Conservation (phyloP, 805 yeast genomes). For the Starmerella sirachaensis region DNA sequence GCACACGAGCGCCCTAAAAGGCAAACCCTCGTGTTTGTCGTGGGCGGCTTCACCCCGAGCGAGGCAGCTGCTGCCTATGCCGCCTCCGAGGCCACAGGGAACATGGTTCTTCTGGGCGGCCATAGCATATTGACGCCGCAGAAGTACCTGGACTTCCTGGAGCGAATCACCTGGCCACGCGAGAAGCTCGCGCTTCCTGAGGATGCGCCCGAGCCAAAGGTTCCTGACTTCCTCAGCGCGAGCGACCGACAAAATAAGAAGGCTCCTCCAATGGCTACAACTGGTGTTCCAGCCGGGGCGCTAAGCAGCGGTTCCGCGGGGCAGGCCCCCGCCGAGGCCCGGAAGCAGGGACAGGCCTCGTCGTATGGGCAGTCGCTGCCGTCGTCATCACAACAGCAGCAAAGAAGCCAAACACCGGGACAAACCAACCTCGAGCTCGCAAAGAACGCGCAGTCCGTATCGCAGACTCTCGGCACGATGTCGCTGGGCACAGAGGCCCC, state of each 20-base stretch:
- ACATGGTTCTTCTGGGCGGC: slow-evolving; percentile 71
- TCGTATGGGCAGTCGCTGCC: no score
- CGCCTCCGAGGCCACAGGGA: slow-evolving; percentile 41
- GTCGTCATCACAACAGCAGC: no score
- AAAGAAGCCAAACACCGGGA: background rate
- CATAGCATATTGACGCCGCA: slow-evolving; percentile 49
- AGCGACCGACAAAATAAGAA: slow-evolving; percentile 9
- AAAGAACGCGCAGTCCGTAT: background rate
- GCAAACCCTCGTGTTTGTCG: slow-evolving; percentile 57
- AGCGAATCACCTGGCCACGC: slow-evolving; percentile 24
- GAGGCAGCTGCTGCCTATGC: slow-evolving; percentile 71
- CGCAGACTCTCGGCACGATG: slow-evolving; percentile 4
- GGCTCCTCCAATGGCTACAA: background rate
- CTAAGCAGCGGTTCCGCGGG: background rate
- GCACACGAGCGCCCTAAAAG: slow-evolving; percentile 8
- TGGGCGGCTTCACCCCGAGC: slow-evolving; percentile 82
- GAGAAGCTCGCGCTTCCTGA: slow-evolving; percentile 25
- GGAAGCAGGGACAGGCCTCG: background rate
- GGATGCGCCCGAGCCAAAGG: slow-evolving; percentile 24
- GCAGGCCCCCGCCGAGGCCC: background rate
- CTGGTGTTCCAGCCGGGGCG: background rate
- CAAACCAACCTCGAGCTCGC: slow-evolving; percentile 1
- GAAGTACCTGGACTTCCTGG: slow-evolving; percentile 26
- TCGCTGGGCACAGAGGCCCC: slow-evolving; percentile 1
- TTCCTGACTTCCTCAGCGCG: slow-evolving; percentile 25